Percentiles rank a stretch among this genome's conserved stretches.
Conservation (phyloP, 2,329 filamentous ascomycete genomes). For the Leptodontidium sp. region DNA sequence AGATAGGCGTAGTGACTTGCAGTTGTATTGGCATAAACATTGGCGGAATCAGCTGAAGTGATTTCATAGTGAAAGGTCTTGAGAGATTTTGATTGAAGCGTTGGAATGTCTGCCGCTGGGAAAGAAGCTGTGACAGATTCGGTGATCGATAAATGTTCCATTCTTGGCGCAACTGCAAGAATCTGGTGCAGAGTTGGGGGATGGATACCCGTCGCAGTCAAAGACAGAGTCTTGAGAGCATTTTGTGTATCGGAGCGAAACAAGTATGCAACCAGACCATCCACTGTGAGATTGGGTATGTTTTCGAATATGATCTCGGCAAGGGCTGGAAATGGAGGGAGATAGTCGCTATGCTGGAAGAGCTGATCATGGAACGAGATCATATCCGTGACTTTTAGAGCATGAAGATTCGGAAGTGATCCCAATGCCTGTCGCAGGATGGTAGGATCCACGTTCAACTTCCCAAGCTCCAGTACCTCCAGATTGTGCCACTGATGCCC, state of each 20-base stretch:
- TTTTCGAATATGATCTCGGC: slow-evolving; percentile 77
- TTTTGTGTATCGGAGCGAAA: slow-evolving; percentile 63
- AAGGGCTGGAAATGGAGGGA: slow-evolving; percentile 78
- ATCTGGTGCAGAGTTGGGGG: slow-evolving; percentile 53
- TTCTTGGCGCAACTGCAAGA: slow-evolving; percentile 50
- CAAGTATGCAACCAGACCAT: slow-evolving; percentile 76
- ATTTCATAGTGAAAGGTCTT: slow-evolving; percentile 85
- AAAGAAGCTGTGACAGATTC: slow-evolving; percentile 65
- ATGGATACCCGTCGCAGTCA: slow-evolving; percentile 76
- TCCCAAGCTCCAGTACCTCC: slow-evolving; percentile 75
- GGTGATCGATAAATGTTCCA: slow-evolving; percentile 59
- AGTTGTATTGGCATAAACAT: slow-evolving; percentile 63
- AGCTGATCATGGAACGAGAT: slow-evolving; percentile 78
- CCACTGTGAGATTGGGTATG: slow-evolving; percentile 73
- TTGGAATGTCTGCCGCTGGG: slow-evolving; percentile 63
- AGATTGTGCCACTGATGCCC: slow-evolving; percentile 73
- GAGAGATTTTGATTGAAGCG: slow-evolving; percentile 74
- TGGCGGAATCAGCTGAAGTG: slow-evolving; percentile 63
- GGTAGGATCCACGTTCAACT: slow-evolving; percentile 73
- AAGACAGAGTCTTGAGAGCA: slow-evolving; percentile 71
- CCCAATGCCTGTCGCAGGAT: slow-evolving; percentile 76
- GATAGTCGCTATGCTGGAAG: slow-evolving; percentile 69
- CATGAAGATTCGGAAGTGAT: slow-evolving; percentile 71
- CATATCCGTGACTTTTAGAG: slow-evolving; percentile 77
- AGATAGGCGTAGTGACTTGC: slow-evolving; percentile 85